Conservation (phyloP, 225 moss, liverwort and hornwort genomes). For the Asterella californica region DNA sequence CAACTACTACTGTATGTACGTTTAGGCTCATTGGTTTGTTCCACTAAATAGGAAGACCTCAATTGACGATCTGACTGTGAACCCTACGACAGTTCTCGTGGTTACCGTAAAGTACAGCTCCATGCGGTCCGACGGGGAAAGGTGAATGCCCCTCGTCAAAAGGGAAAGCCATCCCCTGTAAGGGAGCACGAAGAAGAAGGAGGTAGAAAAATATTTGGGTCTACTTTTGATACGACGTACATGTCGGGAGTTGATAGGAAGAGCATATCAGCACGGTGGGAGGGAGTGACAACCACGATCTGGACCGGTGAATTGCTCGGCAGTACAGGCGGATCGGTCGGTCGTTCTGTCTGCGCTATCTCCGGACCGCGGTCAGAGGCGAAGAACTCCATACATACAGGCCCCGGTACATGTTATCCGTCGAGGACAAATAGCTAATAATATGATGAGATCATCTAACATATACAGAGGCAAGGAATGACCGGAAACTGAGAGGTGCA, state of each 20-base stretch:
- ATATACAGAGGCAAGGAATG: neutral
- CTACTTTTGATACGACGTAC: neutral
- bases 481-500: neutral
- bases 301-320: neutral
- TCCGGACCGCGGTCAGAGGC: neutral
- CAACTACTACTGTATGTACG: too few species aligned
- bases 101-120: too few species aligned
- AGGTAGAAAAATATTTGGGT: neutral
- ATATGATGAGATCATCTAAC: neutral
- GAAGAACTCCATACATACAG: neutral
- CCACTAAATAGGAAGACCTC: too few species aligned
- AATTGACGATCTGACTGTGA: too few species aligned
- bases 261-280: neutral
- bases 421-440: neutral
- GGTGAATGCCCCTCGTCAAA: neutral
- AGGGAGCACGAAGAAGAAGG: neutral
- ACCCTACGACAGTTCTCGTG: too few species aligned
- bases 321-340: neutral
- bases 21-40: too few species aligned
- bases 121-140: neutral
- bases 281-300: slow-evolving; percentile 6
- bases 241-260: neutral
- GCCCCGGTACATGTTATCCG: neutral
- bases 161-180: neutral
- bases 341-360: neutral